phyloP scores from a whole-genome alignment of 106 monocot species.

The Dioscorea zingiberensis region DNA sequence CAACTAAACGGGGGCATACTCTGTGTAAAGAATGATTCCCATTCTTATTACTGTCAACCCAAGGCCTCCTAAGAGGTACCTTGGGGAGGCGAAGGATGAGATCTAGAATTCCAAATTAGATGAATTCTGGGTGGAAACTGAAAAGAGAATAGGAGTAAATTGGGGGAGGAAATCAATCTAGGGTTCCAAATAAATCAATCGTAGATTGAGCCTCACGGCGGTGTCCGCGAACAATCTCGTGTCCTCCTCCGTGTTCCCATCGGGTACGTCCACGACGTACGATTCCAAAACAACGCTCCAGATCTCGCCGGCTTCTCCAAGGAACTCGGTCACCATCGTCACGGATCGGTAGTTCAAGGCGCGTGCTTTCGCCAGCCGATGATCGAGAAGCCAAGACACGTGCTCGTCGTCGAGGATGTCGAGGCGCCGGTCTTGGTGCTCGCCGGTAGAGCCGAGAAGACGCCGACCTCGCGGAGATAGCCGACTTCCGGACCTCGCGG shows the following conservation, averaged over 20 bases:
- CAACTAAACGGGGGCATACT: no score
- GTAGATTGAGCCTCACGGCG: slow-evolving; percentile 57
- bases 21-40: no score
- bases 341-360: slow-evolving; percentile 70
- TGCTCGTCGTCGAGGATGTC: slow-evolving; percentile 63
- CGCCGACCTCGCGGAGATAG: slow-evolving; percentile 73
- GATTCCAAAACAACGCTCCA: slow-evolving; percentile 67
- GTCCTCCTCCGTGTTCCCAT: slow-evolving; percentile 73
- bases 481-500: slow-evolving; percentile 35
- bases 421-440: slow-evolving; percentile 70
- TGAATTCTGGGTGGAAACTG: no score
- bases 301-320: slow-evolving; percentile 11
- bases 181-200: no score
- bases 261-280: slow-evolving; percentile 71
- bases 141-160: no score
- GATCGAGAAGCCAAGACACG: slow-evolving; percentile 58
- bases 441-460: slow-evolving; percentile 80
- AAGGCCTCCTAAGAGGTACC: no score
- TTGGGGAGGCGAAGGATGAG: no score
- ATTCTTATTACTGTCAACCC: no score
- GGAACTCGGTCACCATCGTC: slow-evolving; percentile 51
- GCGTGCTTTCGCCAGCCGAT: slow-evolving; percentile 80
- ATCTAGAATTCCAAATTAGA: no score
- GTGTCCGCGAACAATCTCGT: slow-evolving; percentile 75
- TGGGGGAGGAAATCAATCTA: no score